Percentiles rank a stretch among this genome's conserved stretches.
Evolutionary conservation across 805 yeast species (phyloP).

Genomic region (Wickerhamiella sorbophila): DNA sequence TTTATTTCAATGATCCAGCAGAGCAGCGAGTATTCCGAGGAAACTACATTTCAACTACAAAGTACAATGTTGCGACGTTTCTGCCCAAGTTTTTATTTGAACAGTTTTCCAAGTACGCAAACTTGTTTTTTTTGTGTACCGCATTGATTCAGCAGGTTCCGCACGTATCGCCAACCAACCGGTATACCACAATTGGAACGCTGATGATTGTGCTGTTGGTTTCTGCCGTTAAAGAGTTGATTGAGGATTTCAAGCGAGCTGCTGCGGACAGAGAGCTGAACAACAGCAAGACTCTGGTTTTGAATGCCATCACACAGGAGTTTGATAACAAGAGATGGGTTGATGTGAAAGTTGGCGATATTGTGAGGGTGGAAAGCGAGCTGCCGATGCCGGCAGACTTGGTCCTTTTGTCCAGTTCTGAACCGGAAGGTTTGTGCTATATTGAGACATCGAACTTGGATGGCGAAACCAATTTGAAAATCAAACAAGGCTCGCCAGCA

Average conservation of each 20-base stretch:
- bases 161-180: slow-evolving; percentile 85
- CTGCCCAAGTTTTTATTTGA: slow-evolving; percentile 89
- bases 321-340: slow-evolving; percentile 69
- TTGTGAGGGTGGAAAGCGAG: slow-evolving; percentile 69
- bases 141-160: slow-evolving; percentile 95
- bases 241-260: slow-evolving; percentile 82
- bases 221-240: slow-evolving; percentile 80
- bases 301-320: slow-evolving; percentile 40
- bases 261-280: slow-evolving; percentile 82
- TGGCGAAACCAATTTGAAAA: slow-evolving; percentile 94
- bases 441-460: slow-evolving; percentile 95
- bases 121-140: slow-evolving; percentile 82
- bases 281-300: slow-evolving; percentile 55
- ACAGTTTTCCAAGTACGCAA: slow-evolving; percentile 95
- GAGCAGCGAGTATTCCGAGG: slow-evolving; percentile 50
- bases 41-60: slow-evolving; percentile 88
- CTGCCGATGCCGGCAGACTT: slow-evolving; percentile 93
- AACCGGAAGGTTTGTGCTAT: slow-evolving; percentile 95
- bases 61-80: slow-evolving; percentile 85
- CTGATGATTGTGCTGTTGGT: slow-evolving; percentile 70
- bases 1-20: slow-evolving; percentile 51
- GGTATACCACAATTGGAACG: slow-evolving; percentile 92
- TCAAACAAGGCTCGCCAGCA: slow-evolving; percentile 74
- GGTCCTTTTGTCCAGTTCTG: slow-evolving; percentile 74
- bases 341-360: slow-evolving; percentile 79